Evolutionary conservation across 352 stramenopile genomes (phyloP).

Genomic region (Phytophthora syringae): DNA sequence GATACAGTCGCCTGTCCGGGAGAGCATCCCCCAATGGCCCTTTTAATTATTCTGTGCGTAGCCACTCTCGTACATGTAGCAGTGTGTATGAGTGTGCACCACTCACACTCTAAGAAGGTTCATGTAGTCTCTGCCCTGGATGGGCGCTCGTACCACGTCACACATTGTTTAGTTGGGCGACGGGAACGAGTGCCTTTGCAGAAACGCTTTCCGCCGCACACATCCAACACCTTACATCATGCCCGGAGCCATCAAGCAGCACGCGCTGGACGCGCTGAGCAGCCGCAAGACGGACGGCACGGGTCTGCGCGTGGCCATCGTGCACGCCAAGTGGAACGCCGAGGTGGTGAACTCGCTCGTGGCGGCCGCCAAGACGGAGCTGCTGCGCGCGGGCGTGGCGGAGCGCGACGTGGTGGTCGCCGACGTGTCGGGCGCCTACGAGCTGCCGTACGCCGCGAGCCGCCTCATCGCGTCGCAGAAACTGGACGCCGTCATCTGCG

Average conservation of each 20-base stretch:
- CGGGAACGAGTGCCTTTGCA: too few species aligned
- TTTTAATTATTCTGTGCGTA: too few species aligned
- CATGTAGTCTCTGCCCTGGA: too few species aligned
- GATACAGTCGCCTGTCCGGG: too few species aligned
- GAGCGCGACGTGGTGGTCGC: constrained; percentile 74
- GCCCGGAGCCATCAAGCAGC: constrained; percentile 76
- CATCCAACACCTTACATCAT: constrained; percentile 16
- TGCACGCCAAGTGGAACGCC: constrained; percentile 88
- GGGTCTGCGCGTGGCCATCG: constrained; percentile 82
- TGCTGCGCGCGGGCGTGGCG: constrained; percentile 64
- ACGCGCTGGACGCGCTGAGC: constrained; percentile 71
- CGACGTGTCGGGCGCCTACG: constrained; percentile 95
- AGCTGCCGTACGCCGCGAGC: constrained; percentile 96
- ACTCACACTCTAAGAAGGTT: too few species aligned
- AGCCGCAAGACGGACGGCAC: constrained; percentile 80
- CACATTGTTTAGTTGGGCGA: too few species aligned
- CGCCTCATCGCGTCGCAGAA: constrained; percentile 90
- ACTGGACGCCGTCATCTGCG: constrained; percentile 96
- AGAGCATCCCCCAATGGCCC: too few species aligned
- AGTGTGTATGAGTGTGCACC: too few species aligned
- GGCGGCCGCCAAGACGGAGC: constrained; percentile 62
- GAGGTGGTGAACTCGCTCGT: constrained; percentile 83
- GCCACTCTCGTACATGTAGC: too few species aligned
- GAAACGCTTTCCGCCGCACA: not conserved
- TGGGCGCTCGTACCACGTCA: too few species aligned